Conservation (phyloP, 352 stramenopile genomes). For the Globisporangium alternatum region DNA sequence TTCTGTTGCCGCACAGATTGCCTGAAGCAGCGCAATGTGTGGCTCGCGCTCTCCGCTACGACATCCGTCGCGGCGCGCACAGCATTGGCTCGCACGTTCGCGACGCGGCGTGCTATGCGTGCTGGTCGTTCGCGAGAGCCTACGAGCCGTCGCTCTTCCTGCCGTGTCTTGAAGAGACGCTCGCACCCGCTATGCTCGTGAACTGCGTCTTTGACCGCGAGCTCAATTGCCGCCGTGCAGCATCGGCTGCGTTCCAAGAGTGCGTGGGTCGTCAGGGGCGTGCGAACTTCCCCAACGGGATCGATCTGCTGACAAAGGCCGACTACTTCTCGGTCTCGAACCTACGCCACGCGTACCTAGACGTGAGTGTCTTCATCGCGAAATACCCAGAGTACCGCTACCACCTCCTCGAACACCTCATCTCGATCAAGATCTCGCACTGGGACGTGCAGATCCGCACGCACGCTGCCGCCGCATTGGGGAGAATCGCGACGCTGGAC, state of each 20-base stretch:
- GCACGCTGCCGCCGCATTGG: slow-evolving; percentile 87
- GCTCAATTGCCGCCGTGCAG: slow-evolving; percentile 97
- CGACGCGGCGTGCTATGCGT: slow-evolving; percentile 97
- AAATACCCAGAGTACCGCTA: slow-evolving; percentile 88
- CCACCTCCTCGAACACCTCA: slow-evolving; percentile 78
- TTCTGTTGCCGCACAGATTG: slow-evolving; percentile 93
- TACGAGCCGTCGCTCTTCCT: slow-evolving; percentile 91
- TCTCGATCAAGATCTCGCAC: slow-evolving; percentile 90
- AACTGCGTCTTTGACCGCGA: slow-evolving; percentile 98
- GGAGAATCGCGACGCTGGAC: slow-evolving; percentile 84
- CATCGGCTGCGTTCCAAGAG: slow-evolving; percentile 97
- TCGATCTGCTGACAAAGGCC: slow-evolving; percentile 94
- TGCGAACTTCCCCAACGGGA: slow-evolving; percentile 95
- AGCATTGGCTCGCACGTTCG: slow-evolving; percentile 96
- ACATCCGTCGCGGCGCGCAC: slow-evolving; percentile 92
- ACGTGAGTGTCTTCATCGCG: slow-evolving; percentile 90
- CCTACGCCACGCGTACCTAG: slow-evolving; percentile 89
- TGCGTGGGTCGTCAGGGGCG: slow-evolving; percentile 89
- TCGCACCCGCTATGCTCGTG: slow-evolving; percentile 92
- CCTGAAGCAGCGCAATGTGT: slow-evolving; percentile 92
- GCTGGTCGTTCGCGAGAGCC: slow-evolving; percentile 96
- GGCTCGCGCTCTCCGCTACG: slow-evolving; percentile 91
- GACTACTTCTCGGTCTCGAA: slow-evolving; percentile 98
- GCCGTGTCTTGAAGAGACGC: slow-evolving; percentile 82
- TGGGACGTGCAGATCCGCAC: slow-evolving; percentile 93